phyloP scores from a whole-genome alignment of 2,329 filamentous ascomycete species.

The Leptographium wingfieldii region DNA sequence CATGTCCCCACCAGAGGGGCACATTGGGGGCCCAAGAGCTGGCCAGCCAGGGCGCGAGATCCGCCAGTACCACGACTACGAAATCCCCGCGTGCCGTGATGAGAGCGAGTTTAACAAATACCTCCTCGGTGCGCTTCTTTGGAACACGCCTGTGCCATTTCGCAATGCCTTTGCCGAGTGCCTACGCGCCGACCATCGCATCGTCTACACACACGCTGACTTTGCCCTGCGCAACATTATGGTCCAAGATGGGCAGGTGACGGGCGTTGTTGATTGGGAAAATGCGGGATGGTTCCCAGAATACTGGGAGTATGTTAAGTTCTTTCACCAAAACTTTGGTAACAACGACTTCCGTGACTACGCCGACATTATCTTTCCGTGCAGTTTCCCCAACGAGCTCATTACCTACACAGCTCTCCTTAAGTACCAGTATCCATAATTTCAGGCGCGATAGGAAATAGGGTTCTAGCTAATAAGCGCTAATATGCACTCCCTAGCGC shows the following conservation, averaged over 20 bases:
- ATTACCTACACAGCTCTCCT: too few species aligned
- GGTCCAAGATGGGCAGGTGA: constrained; percentile 23
- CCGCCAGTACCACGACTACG: constrained; percentile 11
- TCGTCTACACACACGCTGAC: constrained; percentile 38
- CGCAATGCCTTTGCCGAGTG: constrained; percentile 13
- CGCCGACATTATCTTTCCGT: too few species aligned
- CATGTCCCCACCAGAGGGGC: constrained; percentile 6
- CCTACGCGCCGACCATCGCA: constrained; percentile 16
- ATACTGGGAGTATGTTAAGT: constrained; percentile 26
- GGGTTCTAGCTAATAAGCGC: too few species aligned
- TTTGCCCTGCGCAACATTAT: constrained; percentile 32
- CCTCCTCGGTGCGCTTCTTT: constrained; percentile 12
- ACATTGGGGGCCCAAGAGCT: constrained; percentile 11
- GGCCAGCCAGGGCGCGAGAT: background rate
- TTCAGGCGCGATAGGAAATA: too few species aligned
- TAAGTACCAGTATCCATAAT: too few species aligned
- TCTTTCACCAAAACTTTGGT: constrained; percentile 12
- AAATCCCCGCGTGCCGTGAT: constrained; percentile 13
- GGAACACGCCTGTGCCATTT: constrained; percentile 11
- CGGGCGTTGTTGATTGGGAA: constrained; percentile 35
- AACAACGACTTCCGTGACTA: too few species aligned
- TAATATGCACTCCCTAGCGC: too few species aligned
- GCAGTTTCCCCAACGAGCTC: too few species aligned
- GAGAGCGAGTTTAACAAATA: constrained; percentile 17
- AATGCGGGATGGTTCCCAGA: constrained; percentile 31